Evolutionary conservation across 2,329 filamentous ascomycete genomes (phyloP).

Genomic region (Aspergillus sp.): DNA sequence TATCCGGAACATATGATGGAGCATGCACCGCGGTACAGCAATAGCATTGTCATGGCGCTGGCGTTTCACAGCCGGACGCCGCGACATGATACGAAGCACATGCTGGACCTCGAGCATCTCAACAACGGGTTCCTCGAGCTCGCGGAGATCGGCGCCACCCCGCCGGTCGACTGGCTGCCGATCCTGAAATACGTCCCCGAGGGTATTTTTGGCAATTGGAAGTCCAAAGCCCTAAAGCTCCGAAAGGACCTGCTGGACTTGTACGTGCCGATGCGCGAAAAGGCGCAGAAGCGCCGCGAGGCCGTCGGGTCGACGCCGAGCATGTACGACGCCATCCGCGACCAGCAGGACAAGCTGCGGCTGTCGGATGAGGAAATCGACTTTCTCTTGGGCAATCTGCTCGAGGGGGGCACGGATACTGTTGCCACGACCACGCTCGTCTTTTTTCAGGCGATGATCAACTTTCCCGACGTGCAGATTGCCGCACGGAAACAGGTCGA

Average conservation of each 20-base stretch:
- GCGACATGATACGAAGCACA: conserved; percentile 38
- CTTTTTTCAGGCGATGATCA: conserved; percentile 22
- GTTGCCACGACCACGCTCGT: conserved; percentile 45
- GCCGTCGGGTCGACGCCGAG: conserved; percentile 28
- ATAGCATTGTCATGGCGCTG: conserved; percentile 54
- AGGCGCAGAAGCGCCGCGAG: conserved; percentile 40
- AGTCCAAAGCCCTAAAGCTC: conserved; percentile 41
- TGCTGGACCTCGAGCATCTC: conserved; percentile 41
- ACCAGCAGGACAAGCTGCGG: conserved; percentile 37
- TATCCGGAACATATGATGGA: conserved; percentile 51
- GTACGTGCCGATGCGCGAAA: conserved; percentile 38
- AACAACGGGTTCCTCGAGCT: conserved; percentile 42
- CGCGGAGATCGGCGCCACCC: conserved; percentile 54
- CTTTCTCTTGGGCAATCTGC: conserved; percentile 32
- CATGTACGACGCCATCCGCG: conserved; percentile 49
- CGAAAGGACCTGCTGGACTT: conserved; percentile 39
- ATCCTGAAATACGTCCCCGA: conserved; percentile 51
- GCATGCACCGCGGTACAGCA: conserved; percentile 55
- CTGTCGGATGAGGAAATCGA: conserved; percentile 48
- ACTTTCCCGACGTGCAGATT: conserved; percentile 18
- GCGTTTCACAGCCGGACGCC: conserved; percentile 42
- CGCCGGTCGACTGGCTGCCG: conserved; percentile 55
- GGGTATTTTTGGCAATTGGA: conserved; percentile 46
- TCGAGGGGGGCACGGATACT: conserved; percentile 47
- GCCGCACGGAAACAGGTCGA: conserved; percentile 57